Evolutionary conservation across 169 alveolate genomes (phyloP).

Genomic region (Babesia gibsoni): DNA sequence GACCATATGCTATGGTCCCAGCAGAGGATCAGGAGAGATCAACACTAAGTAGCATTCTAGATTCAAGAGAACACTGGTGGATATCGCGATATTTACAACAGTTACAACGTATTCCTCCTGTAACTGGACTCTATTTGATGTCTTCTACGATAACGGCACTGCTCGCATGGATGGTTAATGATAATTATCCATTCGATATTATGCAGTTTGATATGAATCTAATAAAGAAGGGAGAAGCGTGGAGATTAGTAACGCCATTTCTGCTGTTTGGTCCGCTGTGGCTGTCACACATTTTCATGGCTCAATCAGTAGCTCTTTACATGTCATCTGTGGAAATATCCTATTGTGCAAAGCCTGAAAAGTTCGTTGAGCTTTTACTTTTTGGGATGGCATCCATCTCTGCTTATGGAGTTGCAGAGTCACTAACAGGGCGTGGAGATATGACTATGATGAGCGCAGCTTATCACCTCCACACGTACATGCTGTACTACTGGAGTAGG

Average conservation of each 20-base stretch:
- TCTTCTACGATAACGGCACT: slow-evolving; percentile 28
- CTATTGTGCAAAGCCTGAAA: slow-evolving; percentile 69
- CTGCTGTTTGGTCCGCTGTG: slow-evolving; percentile 72
- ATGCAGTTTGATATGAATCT: slow-evolving; percentile 58
- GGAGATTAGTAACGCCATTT: slow-evolving; percentile 74
- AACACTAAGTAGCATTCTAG: slow-evolving; percentile 1
- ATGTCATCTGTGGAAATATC: slow-evolving; percentile 75
- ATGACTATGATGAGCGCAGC: slow-evolving; percentile 35
- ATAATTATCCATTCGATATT: slow-evolving; percentile 33
- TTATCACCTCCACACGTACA: slow-evolving; percentile 67
- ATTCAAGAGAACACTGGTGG: slow-evolving; percentile 49
- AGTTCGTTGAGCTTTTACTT: slow-evolving; percentile 64
- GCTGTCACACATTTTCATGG: slow-evolving; percentile 68
- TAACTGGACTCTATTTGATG: slow-evolving; percentile 28
- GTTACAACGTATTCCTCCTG: slow-evolving; percentile 45
- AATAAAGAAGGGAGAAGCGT: slow-evolving; percentile 61
- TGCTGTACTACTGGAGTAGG: slow-evolving; percentile 74
- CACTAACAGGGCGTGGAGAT: slow-evolving; percentile 47
- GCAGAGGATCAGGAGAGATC: not conserved
- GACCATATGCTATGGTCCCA: not conserved
- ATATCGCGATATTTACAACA: slow-evolving; percentile 7
- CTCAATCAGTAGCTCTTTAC: slow-evolving; percentile 62
- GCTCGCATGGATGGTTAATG: slow-evolving; percentile 39
- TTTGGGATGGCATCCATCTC: slow-evolving; percentile 64
- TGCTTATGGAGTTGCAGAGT: slow-evolving; percentile 54